These are phyloP conservation scores for Carex kokanica DNA, from an alignment of 176 grass and related monocot genomes.

Conservation along the genomic window DNA sequence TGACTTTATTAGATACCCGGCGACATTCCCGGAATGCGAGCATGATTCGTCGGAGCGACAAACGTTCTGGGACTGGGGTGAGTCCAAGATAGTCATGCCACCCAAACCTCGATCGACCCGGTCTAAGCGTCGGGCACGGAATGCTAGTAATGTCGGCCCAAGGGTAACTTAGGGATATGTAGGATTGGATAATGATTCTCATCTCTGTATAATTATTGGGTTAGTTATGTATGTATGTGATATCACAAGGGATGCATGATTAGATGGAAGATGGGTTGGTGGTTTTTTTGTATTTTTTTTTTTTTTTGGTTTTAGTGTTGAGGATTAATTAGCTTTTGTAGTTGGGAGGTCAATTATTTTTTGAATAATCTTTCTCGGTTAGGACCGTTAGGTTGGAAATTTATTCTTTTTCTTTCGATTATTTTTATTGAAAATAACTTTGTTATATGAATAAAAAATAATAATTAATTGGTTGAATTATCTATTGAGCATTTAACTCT, in stretches of 20 bases:
- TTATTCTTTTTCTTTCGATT: not conserved
- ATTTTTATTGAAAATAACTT: not conserved
- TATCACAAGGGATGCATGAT: slow-evolving; percentile 15
- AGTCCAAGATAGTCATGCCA: slow-evolving; percentile 63
- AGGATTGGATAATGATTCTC: not conserved
- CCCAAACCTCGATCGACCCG: slow-evolving; percentile 12
- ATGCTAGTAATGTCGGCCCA: not conserved
- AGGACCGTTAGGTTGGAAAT: not conserved
- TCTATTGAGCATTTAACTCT: not conserved
- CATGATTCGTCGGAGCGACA: slow-evolving; percentile 51
- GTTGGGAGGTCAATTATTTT: slow-evolving; percentile 28
- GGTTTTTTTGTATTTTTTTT: not conserved
- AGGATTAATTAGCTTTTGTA: slow-evolving; percentile 29
- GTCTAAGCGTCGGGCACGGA: slow-evolving; percentile 9
- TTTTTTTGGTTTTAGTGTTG: not conserved
- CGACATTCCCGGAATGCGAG: slow-evolving; percentile 69
- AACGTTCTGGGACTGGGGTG: slow-evolving; percentile 64
- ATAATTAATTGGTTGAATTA: not conserved
- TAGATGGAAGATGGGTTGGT: slow-evolving; percentile 13
- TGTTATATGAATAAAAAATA: not conserved
- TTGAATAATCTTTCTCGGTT: slow-evolving; percentile 12
- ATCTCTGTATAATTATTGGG: slow-evolving; percentile 21
- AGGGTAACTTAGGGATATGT: slow-evolving; percentile 15
- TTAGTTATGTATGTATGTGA: slow-evolving; percentile 16
- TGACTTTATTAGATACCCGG: slow-evolving; percentile 55